Conservation (phyloP, 1,284 basidiomycete genomes). For the Malassezia psittaci region DNA sequence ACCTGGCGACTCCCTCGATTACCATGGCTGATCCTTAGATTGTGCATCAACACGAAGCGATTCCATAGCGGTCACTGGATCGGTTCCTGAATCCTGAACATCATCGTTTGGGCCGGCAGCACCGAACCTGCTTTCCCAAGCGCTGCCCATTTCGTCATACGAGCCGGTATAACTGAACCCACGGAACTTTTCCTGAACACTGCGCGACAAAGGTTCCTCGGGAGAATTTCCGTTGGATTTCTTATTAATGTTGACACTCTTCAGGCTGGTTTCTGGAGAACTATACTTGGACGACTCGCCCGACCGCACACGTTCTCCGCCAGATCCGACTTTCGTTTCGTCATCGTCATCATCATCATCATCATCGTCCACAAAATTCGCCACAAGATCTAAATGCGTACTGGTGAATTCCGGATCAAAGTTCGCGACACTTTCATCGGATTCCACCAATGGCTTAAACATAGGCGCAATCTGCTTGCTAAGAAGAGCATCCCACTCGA, state of each 20-base stretch:
- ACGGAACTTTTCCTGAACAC: slow-evolving; percentile 46
- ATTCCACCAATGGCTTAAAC: slow-evolving; percentile 95
- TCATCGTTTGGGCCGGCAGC: slow-evolving; percentile 2
- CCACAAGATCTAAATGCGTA: slow-evolving; percentile 57
- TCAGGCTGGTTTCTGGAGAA: neutral
- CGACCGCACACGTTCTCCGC: neutral
- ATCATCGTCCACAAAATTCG: slow-evolving; percentile 16
- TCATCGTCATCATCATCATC: neutral
- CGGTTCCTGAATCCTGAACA: neutral
- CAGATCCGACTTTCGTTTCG: neutral
- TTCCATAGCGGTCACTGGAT: neutral
- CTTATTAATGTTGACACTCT: slow-evolving; percentile 21
- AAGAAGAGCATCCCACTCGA: slow-evolving; percentile 56
- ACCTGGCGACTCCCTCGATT: neutral
- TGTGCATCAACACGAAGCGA: neutral
- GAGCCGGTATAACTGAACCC: slow-evolving; percentile 45
- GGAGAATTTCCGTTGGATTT: slow-evolving; percentile 4
- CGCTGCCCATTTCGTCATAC: slow-evolving; percentile 33
- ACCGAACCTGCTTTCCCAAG: slow-evolving; percentile 7
- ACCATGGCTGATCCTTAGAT: neutral
- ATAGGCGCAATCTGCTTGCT: slow-evolving; percentile 88
- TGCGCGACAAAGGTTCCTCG: slow-evolving; percentile 29
- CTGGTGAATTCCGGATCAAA: slow-evolving; percentile 97
- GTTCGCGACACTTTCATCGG: slow-evolving; percentile 92
- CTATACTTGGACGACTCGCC: neutral